Evolutionary conservation across 1,284 basidiomycete species (phyloP), one percentile per base, ranked within the genome.

Genomic region (Microbotryum intermedium): DNA sequence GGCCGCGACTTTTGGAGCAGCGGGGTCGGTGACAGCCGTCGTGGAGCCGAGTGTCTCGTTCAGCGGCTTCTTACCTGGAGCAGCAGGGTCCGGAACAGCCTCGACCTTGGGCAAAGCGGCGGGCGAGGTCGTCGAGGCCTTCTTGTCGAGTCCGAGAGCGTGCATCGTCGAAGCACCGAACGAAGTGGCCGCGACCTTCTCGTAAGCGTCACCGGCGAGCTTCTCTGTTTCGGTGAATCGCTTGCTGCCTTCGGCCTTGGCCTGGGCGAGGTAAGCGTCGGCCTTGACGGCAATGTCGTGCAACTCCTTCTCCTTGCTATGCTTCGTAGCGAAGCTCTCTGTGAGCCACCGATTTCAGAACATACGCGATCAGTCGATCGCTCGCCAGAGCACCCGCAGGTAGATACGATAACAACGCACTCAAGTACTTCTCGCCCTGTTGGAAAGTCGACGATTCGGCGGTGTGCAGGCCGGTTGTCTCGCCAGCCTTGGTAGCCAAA

Each of bases 151-250:
- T 23, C 55, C 55, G 49, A 57, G 48, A 18, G 48, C 48, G 25
- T 50, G 42, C 43, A 57, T 44, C 5, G 48, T 45, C 8, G 55
- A 50, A 20, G 55, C 55, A 16, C 55, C 55, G n/a, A 57, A 50
- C 2, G 46, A n/a, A 6, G 47, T 50, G 6, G 29, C 55, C 13
- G 48, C 48, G 49, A 57, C 48, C 48, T 25, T 50, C 20, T 50
- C 54, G 28, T 55, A 47, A 28, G 45, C 54, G 18, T 47, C 46
- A 28, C 48, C 29, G 25, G 54, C 54, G n/a, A 45, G 2, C 30
- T 49, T 26, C 21, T 55, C 45, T 13, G 20, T 45, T 28, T 49
- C 25, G 13, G 54, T 46, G 29, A 48, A 48, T n/a, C 39, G 39
- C 54, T 55, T 55, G 54, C 48, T 48, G 44, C 30, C 44, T 46